These are phyloP conservation scores for Kokia cookei DNA, from an alignment of 441 rosid genomes.

Conservation along the genomic window DNA sequence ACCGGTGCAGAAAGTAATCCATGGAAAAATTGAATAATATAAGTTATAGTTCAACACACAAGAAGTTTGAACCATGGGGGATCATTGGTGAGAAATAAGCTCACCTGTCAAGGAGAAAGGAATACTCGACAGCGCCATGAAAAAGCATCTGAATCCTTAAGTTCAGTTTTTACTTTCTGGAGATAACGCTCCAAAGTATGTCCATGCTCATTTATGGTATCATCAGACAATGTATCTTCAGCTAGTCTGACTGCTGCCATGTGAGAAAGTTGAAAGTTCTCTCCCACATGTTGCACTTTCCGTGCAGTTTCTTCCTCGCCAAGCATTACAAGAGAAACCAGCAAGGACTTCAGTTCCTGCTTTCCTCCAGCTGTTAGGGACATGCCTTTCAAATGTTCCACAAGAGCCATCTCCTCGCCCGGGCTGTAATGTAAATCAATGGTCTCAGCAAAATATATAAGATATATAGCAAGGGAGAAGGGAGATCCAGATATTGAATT, in stretches of 20 bases:
- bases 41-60: background rate
- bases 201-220: slow-evolving; percentile 48
- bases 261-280: slow-evolving; percentile 72
- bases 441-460: background rate
- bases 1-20: background rate
- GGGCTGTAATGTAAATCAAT: slow-evolving; percentile 41
- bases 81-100: background rate
- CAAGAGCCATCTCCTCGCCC: slow-evolving; percentile 90
- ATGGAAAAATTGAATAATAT: background rate
- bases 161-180: slow-evolving; percentile 31
- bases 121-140: slow-evolving; percentile 76
- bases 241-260: slow-evolving; percentile 79
- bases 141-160: slow-evolving; percentile 40
- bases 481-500: background rate
- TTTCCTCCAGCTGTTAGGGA: slow-evolving; percentile 59
- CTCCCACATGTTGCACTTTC: slow-evolving; percentile 61
- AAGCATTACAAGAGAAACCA: slow-evolving; percentile 66
- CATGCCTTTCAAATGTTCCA: slow-evolving; percentile 92
- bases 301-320: slow-evolving; percentile 63
- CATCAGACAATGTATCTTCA: slow-evolving; percentile 59
- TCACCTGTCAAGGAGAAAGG: slow-evolving; percentile 39
- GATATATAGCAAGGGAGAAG: background rate
- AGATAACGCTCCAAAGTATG: slow-evolving; percentile 51
- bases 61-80: background rate
- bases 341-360: slow-evolving; percentile 66